Conservation (phyloP, 1,139 yeast genomes). For the Candida sp. region DNA sequence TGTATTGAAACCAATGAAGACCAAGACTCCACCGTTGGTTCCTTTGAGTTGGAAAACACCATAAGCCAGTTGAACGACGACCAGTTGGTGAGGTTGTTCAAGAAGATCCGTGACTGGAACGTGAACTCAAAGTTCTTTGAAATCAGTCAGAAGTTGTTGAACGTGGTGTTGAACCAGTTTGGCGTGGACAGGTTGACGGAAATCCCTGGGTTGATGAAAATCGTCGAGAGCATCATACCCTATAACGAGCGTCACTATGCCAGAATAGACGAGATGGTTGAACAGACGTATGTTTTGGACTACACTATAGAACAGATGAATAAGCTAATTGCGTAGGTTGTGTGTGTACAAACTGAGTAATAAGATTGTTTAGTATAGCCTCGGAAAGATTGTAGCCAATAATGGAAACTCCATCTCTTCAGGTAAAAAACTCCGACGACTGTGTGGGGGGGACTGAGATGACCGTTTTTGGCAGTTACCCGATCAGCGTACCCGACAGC, state of each 20-base stretch:
- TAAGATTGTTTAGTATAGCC: neutral
- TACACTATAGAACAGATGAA: slow-evolving; percentile 84
- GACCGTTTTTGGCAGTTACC: no score
- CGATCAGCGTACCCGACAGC: no score
- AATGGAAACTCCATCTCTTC: no score
- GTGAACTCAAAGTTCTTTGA: slow-evolving; percentile 82
- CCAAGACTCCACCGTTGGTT: slow-evolving; percentile 57
- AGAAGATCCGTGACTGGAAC: slow-evolving; percentile 93
- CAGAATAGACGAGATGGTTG: slow-evolving; percentile 79
- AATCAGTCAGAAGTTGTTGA: slow-evolving; percentile 77
- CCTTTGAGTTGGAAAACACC: slow-evolving; percentile 66
- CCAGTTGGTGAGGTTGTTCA: slow-evolving; percentile 63
- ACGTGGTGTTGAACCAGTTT: slow-evolving; percentile 62
- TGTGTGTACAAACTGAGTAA: neutral
- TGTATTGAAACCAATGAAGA: slow-evolving; percentile 53
- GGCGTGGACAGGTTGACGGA: slow-evolving; percentile 59
- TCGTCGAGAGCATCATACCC: slow-evolving; percentile 79
- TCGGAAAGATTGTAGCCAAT: no score
- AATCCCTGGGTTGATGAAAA: slow-evolving; percentile 67
- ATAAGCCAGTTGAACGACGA: slow-evolving; percentile 61
- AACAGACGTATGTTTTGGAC: slow-evolving; percentile 85
- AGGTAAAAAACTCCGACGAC: neutral
- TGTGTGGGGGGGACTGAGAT: neutral
- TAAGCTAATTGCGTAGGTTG: slow-evolving; percentile 25
- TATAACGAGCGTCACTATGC: slow-evolving; percentile 86